Percentiles rank a stretch among this genome's conserved stretches.
These are phyloP conservation scores for Rhododendron kiyosumense DNA, from an alignment of 148 eudicot genomes.

Conservation along the genomic window DNA sequence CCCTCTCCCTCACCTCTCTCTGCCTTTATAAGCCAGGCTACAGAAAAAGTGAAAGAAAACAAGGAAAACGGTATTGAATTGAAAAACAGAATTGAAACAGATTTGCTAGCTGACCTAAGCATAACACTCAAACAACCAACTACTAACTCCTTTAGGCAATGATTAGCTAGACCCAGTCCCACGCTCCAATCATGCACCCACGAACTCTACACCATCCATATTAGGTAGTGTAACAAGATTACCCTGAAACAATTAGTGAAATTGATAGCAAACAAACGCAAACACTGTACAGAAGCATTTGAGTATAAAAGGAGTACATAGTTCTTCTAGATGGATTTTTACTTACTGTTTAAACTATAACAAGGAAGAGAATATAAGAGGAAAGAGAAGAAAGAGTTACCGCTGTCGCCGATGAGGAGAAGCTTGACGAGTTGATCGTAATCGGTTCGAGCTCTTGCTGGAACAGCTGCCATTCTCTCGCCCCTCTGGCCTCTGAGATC, in stretches of 20 bases:
- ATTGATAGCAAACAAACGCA: neutral
- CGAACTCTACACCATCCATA: too few relatives aligned
- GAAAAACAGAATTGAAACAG: too few relatives aligned
- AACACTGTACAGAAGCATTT: neutral
- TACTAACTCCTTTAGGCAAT: too few relatives aligned
- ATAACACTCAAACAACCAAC: too few relatives aligned
- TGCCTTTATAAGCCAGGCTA: too few relatives aligned
- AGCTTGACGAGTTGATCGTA: constrained; percentile 59
- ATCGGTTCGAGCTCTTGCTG: constrained; percentile 55
- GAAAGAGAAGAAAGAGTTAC: constrained; percentile 13
- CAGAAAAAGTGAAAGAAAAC: too few relatives aligned
- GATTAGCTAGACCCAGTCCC: too few relatives aligned
- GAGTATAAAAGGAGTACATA: neutral
- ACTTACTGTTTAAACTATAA: neutral
- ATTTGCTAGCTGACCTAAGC: too few relatives aligned
- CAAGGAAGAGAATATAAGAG: neutral
- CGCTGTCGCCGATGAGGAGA: constrained; percentile 60
- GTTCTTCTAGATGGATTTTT: neutral
- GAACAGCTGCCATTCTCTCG: constrained; percentile 28
- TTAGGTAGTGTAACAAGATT: too few relatives aligned
- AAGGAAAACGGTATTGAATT: too few relatives aligned
- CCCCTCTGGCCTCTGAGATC: neutral
- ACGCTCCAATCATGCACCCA: too few relatives aligned
- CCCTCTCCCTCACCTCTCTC: too few relatives aligned
- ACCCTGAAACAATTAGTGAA: neutral